phyloP scores from a whole-genome alignment of 352 stramenopile species.

The Halophytophthora polymorphica region DNA sequence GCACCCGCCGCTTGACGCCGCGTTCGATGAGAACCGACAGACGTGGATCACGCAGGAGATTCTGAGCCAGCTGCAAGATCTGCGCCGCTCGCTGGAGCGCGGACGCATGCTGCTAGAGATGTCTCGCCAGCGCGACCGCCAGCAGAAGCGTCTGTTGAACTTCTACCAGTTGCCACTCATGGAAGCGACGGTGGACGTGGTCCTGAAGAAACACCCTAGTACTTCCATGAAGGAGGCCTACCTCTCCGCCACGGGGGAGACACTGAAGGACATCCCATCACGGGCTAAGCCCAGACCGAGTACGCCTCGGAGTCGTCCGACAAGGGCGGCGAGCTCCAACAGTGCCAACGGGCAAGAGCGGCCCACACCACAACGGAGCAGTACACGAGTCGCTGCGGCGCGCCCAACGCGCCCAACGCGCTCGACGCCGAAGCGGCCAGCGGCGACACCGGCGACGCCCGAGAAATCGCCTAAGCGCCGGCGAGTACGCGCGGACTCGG shows the following conservation, averaged over 20 bases:
- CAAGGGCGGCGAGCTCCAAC: constrained; percentile 14
- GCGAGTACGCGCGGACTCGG: constrained; percentile 23
- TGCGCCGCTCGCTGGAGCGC: constrained; percentile 74
- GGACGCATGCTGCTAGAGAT: constrained; percentile 85
- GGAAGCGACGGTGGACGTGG: constrained; percentile 63
- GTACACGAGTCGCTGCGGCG: constrained; percentile 2
- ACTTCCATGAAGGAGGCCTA: constrained; percentile 73
- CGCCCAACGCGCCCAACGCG: neutral
- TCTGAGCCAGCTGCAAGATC: constrained; percentile 65
- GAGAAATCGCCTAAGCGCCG: constrained; percentile 29
- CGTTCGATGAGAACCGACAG: constrained; percentile 68
- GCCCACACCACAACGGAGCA: constrained; percentile 11
- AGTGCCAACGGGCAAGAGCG: constrained; percentile 7
- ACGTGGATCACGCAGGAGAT: constrained; percentile 81
- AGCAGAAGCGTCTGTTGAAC: constrained; percentile 76
- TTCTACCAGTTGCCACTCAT: constrained; percentile 57
- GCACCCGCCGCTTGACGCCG: constrained; percentile 61
- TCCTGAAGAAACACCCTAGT: constrained; percentile 74
- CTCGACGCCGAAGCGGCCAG: neutral
- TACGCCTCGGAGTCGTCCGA: constrained; percentile 18
- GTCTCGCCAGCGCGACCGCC: constrained; percentile 78
- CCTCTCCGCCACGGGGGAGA: constrained; percentile 51
- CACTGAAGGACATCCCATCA: constrained; percentile 46
- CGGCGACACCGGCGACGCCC: neutral
- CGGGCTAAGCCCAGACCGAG: constrained; percentile 16